Percentiles rank a stretch among this genome's conserved stretches.
Conservation (phyloP, 106 monocot genomes). For the Dendrobium catenatum region DNA sequence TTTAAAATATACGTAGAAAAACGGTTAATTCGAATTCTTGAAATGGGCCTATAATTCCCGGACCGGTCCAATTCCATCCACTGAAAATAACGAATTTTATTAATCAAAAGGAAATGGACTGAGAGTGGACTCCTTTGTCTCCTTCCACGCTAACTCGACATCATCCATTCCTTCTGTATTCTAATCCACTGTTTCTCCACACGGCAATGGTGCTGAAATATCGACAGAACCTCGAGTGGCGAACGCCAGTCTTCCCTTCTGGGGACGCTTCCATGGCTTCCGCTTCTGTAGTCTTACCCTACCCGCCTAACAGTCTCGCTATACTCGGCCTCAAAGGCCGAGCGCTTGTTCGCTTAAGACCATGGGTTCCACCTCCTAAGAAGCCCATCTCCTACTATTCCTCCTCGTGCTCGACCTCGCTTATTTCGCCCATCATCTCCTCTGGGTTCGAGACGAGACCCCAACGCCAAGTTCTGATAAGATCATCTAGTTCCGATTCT, state of each 20-base stretch:
- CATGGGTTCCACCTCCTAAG: not conserved
- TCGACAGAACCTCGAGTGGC: not conserved
- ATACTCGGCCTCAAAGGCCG: not conserved
- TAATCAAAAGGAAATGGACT: not conserved
- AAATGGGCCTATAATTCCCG: too few species aligned
- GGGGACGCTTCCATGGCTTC: slow-evolving; percentile 6
- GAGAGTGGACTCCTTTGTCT: not conserved
- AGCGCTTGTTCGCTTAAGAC: not conserved
- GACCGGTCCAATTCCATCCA: too few species aligned
- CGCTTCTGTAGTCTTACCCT: not conserved
- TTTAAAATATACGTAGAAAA: too few species aligned
- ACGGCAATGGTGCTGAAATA: not conserved
- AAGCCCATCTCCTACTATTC: not conserved
- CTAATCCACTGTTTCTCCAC: not conserved
- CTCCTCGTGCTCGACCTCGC: not conserved
- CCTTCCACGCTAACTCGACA: not conserved
- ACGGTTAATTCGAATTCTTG: too few species aligned
- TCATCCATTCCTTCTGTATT: not conserved
- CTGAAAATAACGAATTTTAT: too few species aligned
- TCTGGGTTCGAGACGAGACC: not conserved
- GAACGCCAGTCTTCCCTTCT: not conserved
- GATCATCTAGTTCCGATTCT: slow-evolving; percentile 20
- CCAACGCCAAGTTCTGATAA: slow-evolving; percentile 10
- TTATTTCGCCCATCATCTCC: not conserved
- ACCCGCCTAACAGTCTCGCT: not conserved